A percentile compares a stretch with the other conserved stretches of the same genome.
Conservation (phyloP, 202 grass and related monocot species). For the Carex arenaria region DNA sequence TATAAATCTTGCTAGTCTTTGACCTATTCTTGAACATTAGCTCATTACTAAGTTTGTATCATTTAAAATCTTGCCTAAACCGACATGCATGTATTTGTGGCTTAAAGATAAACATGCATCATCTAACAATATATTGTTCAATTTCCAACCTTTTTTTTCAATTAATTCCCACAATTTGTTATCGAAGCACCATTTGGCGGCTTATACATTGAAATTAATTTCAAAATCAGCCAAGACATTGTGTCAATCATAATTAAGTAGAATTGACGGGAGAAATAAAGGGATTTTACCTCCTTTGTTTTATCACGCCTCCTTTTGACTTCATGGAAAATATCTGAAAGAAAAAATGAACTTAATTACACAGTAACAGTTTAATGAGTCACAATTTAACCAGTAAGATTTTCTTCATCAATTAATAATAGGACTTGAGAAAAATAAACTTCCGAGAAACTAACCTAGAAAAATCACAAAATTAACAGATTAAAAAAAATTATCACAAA, state of each 20-base stretch:
- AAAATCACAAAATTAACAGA: constrained; percentile 11
- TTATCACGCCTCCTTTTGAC: too few species aligned
- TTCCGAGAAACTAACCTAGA: neutral
- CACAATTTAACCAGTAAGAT: neutral
- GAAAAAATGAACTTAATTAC: too few species aligned
- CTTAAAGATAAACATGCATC: neutral
- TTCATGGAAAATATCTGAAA: too few species aligned
- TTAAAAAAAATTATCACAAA: neutral
- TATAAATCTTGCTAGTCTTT: too few species aligned
- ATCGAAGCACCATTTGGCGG: neutral
- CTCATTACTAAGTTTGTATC: too few species aligned
- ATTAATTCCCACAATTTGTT: neutral
- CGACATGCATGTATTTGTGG: neutral
- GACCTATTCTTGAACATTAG: too few species aligned
- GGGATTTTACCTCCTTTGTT: too few species aligned
- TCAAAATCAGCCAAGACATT: neutral
- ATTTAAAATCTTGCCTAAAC: too few species aligned
- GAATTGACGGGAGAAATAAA: neutral
- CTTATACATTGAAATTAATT: neutral
- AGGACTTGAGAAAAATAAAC: neutral
- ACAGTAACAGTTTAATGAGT: too few species aligned
- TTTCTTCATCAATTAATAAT: neutral
- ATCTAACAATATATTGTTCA: constrained; percentile 1
- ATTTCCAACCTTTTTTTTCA: neutral
- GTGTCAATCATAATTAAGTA: neutral